Evolutionary conservation across 2,329 filamentous ascomycete species (phyloP).

Genomic region (Trichophyton equinum): DNA sequence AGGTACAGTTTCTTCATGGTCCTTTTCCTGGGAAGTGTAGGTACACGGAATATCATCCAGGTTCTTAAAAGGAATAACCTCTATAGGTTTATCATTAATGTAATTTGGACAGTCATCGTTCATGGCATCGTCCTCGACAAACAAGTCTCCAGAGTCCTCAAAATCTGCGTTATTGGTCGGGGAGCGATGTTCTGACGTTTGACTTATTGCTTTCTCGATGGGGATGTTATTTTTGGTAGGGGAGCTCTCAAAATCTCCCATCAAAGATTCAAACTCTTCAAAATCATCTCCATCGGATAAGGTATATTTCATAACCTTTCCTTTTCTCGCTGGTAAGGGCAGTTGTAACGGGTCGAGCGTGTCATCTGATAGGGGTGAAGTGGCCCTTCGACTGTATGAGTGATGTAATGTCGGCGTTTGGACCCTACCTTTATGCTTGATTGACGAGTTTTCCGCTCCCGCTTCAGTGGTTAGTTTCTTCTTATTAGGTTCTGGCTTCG

Average conservation of each 20-base stretch:
- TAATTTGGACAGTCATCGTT: background rate
- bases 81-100: background rate
- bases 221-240: background rate
- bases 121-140: background rate
- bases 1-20: background rate
- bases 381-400: background rate
- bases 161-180: background rate
- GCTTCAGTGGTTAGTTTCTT: constrained; percentile 5
- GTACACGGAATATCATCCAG: background rate
- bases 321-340: background rate
- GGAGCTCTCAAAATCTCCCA: background rate
- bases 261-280: background rate
- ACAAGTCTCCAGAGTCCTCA: background rate
- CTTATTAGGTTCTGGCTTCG: background rate
- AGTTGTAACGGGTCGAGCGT: background rate
- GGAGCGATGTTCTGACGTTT: background rate
- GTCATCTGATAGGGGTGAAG: background rate
- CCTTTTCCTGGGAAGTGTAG: background rate
- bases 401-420: background rate
- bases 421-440: background rate
- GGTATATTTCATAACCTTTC: background rate
- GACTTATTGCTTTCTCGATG: background rate
- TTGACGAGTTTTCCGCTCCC: background rate
- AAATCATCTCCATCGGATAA: background rate
- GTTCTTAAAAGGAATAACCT: background rate